Base-by-base conservation (phyloP, 1,139 yeast genomes). In the Hanseniaspora gamundiae region DNA sequence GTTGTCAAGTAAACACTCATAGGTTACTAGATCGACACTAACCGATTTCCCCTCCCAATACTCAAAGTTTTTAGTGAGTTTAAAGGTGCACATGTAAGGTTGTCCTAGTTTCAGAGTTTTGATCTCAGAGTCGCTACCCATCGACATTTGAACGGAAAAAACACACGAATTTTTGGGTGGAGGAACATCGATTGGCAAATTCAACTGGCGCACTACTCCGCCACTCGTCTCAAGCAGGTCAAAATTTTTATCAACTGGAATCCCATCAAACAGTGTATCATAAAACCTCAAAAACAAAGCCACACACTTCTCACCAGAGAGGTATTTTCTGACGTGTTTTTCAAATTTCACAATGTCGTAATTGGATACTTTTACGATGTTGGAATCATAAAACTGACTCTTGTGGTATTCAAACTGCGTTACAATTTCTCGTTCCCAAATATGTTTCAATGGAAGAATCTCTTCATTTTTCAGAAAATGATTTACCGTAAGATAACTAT, bases 391-490 rank as follows among this genome's bases (percentile, higher is more conserved):
- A 14, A 44, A 38, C 20, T 44, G 46, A 14, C 20, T 41, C 17
- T 24, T 41, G 41, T 57, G 53, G 38, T 55, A 58, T 16, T 45
- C 42, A 13, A 58, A 46, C 13, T 44, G 40, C 1, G 54, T 45
- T 26, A 58, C 33, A 3, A 59, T 42, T 7, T 48, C 42, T 1
- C 38, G 30, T 22, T 49, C 47, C 63, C 63, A 59, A 14, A 51
- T 48, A 6, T 40, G 24, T 29, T 50, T 56, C 56, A 58, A 57
- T 28, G 44, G 16, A 4, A n/a, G 11, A 20, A 41, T 19, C 16
- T 41, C 35, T 13, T 20, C 16, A 38, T 38, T 24, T 30, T 38
- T 29, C 7, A 29, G 14, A 10, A 44, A 41, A 35, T 31, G 33
- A 4, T 11, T 33, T 11, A 35, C 21, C 19, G 43, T 44, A 17